Conservation (phyloP, 2,329 filamentous ascomycete genomes). For the Aspergillus flavus region DNA sequence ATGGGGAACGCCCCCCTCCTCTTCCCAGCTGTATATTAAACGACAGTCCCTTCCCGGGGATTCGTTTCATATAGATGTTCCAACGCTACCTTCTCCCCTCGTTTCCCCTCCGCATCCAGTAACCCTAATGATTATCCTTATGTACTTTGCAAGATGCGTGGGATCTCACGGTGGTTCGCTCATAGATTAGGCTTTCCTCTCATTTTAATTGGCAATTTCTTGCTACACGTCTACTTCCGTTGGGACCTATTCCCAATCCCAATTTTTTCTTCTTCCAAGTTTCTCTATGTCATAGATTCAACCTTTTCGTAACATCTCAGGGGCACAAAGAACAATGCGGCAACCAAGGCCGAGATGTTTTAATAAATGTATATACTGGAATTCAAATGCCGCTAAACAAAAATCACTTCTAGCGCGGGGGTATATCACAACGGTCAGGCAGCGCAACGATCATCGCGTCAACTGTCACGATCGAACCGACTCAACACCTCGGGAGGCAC, state of each 20-base stretch:
- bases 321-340: background rate
- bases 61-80: slow-evolving; percentile 2
- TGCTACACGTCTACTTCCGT: background rate
- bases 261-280: background rate
- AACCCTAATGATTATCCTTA: slow-evolving; percentile 22
- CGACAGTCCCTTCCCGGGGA: background rate
- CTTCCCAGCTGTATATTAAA: background rate
- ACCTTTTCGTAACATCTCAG: background rate
- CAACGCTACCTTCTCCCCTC: background rate
- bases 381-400: slow-evolving; percentile 6
- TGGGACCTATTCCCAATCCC: background rate
- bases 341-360: background rate
- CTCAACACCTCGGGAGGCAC: slow-evolving; percentile 91
- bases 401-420: slow-evolving; percentile 3
- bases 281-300: background rate
- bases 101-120: slow-evolving; percentile 11
- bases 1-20: background rate
- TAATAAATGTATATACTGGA: slow-evolving; percentile 17
- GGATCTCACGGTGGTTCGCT: background rate
- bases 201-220: background rate
- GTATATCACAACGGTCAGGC: slow-evolving; percentile 10
- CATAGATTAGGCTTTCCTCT: background rate
- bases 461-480: slow-evolving; percentile 68
- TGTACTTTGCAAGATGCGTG: slow-evolving; percentile 4
- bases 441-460: slow-evolving; percentile 12